Percentiles rank a stretch among this genome's conserved stretches.
Evolutionary conservation across 805 yeast species (phyloP).

Genomic region (Myxozyma sirexii): DNA sequence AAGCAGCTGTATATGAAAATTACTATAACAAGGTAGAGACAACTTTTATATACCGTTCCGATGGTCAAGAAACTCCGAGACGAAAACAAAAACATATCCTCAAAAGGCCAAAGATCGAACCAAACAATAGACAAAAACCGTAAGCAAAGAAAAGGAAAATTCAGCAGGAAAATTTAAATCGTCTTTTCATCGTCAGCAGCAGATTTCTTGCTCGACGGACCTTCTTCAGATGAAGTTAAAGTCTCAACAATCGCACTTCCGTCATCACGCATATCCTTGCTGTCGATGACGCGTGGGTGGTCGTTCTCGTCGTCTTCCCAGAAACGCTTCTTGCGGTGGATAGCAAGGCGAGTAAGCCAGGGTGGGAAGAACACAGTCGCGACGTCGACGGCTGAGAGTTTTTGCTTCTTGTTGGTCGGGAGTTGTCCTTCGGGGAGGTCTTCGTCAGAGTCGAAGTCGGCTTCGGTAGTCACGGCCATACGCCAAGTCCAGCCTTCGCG

Average conservation of each 20-base stretch:
- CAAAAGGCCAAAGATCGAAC: background rate
- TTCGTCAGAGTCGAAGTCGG: background rate
- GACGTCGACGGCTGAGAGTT: background rate
- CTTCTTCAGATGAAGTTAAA: conserved; percentile 5
- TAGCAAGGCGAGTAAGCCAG: conserved; percentile 21
- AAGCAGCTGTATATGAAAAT: background rate
- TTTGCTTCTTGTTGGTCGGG: conserved; percentile 1
- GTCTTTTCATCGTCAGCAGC: conserved; percentile 3
- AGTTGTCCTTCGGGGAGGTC: background rate
- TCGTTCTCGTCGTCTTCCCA: conserved; percentile 22
- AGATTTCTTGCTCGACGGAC: conserved; percentile 5
- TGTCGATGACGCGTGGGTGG: conserved; percentile 1
- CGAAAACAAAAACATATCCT: background rate
- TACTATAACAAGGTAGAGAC: background rate
- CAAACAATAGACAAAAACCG: background rate
- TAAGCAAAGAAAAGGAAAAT: background rate
- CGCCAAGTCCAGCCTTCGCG: conserved; percentile 36
- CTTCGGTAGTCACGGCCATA: conserved; percentile 13
- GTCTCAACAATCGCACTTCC: conserved; percentile 2
- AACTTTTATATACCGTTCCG: background rate
- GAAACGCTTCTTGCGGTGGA: conserved; percentile 23
- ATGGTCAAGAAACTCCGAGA: background rate
- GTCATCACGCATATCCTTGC: conserved; percentile 6
- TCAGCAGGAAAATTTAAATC: background rate
- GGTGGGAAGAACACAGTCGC: conserved; percentile 24